Base-by-base conservation (phyloP, 2,329 filamentous ascomycete species). In the Cytospora piceae region DNA sequence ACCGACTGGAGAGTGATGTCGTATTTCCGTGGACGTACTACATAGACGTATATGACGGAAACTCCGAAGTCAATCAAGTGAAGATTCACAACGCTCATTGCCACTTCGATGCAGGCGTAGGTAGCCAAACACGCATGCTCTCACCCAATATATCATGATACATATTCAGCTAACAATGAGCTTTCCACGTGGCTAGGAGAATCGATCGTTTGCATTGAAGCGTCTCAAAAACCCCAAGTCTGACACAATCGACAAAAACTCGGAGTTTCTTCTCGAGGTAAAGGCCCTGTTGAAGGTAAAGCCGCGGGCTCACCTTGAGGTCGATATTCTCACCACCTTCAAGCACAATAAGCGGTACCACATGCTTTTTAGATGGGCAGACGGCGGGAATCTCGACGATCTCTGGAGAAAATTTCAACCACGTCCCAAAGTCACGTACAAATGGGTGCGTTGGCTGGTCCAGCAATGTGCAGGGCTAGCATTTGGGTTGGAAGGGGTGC, bases 1-100 rank as follows among this genome's bases (percentile, higher is more conserved):
- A 58, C n/a, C n/a, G 15, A n/a, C 15, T 58, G 11, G 56, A 17
- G 1, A 42, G 12, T 20, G 24, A 58, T 14, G 17, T 31, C 24
- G 29, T 58, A 6, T 42, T 58, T 58, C 56, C 56, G 37, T 58
- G 56, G 56, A 58, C 37, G 4, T 58, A 42, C 17, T 24, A 58
- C 20, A 42, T 22, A 14, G 20, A 46, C n/a, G n/a, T n/a, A 12
- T 58, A 42, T 20, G 29, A 22, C 4, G 56, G 56, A 6, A 27
- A 20, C 12, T 58, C 56, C 20, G 34, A 58, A 29, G 34, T 58
- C 5, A n/a, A 3, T n/a, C 37, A 37, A 20, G 24, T 58, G 4
- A 58, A 58, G 22, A 31, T 58, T 22, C 56, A 58, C 20, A 20
- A 46, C 3, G 37, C 56, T 7, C 56, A 49, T 11, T 14, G 22